Base-by-base conservation (phyloP, 176 grass and related monocot species). In the Secale cereale region DNA sequence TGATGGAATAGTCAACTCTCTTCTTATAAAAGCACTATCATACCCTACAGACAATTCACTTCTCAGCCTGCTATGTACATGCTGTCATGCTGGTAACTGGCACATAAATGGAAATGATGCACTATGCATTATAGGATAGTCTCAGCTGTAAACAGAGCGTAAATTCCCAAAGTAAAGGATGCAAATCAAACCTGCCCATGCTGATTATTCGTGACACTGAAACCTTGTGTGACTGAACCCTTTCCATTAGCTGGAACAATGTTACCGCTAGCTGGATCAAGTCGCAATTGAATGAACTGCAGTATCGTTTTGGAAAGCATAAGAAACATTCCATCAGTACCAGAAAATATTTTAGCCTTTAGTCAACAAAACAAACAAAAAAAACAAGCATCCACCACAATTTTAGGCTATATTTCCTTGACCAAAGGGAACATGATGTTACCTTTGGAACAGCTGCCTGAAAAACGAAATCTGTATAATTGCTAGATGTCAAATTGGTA, bases 381-480 rank as follows among this genome's bases (percentile, higher is more conserved):
- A 3, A 5, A 79, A 39, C 22, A 39, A 57, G 64, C 17, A 35
- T 54, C 1, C 61, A 5, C n/a, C 20, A 22, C 23, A 82, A 26
- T 59, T 40, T 69, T 27, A 41, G 39, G 31, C 57, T 88, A 41
- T 87, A 36, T 61, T 33, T 35, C 33, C 10, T 15, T 1, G 56
- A 64, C 15, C 41, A n/a, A 19, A 66, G n/a, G 22, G 31, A 29
- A 72, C 39, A 71, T 10, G 39, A 72, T 79, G 32, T 52, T 95
- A 98, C 96, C 93, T 98, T 98, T 65, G 96, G 96, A 67, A 98
- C 96, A 78, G 96, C 96, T 39, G 96, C 96, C 85, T 98, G 96
- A 84, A 98, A 98, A 83, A 95, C 70, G 79, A 98, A 98, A 83
- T 98, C 86, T 25, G 89, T 92, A 59, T 85, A 93, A 64, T 81